Evolutionary conservation across 768 basidiomycete genomes (phyloP).

Genomic region (Suillus plorans): DNA sequence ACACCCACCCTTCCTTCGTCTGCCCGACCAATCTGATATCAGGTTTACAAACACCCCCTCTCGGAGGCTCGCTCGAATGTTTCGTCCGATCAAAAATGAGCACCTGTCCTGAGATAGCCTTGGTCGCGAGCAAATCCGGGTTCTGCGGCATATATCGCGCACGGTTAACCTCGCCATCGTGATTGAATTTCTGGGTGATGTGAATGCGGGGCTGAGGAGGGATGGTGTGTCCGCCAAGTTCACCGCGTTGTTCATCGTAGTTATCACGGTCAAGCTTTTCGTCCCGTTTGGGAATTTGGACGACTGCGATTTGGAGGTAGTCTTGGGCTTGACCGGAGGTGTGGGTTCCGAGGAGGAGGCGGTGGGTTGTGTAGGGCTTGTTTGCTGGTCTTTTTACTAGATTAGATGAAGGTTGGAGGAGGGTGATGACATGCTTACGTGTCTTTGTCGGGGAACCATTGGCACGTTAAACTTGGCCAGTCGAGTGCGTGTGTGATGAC

Average conservation of each 20-base stretch:
- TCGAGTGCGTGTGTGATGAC: conserved; percentile 97
- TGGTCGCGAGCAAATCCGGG: conserved; percentile 94
- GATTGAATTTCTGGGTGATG: conserved; percentile 92
- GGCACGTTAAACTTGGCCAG: conserved; percentile 97
- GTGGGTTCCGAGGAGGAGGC: conserved; percentile 94
- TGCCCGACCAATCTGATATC: conserved; percentile 92
- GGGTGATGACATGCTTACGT: conserved; percentile 52
- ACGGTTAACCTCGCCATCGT: conserved; percentile 92
- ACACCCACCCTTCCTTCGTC: conserved; percentile 83
- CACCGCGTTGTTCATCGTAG: conserved; percentile 92
- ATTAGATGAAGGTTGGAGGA: conserved; percentile 1
- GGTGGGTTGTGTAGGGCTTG: conserved; percentile 94
- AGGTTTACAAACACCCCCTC: conserved; percentile 81
- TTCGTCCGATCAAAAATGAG: conserved; percentile 97
- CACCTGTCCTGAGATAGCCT: conserved; percentile 88
- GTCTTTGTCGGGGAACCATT: conserved; percentile 99
- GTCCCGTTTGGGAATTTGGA: conserved; percentile 86
- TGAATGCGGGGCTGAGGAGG: conserved; percentile 84
- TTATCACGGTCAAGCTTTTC: conserved; percentile 76
- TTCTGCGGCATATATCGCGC: conserved; percentile 99
- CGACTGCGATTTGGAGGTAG: conserved; percentile 92
- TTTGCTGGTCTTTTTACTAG: conserved; percentile 62
- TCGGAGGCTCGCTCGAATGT: conserved; percentile 90
- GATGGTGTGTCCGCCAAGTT: conserved; percentile 89
- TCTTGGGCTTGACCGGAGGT: conserved; percentile 94